Evolutionary conservation across 768 basidiomycete species (phyloP).

Genomic region (Trametes maxima): DNA sequence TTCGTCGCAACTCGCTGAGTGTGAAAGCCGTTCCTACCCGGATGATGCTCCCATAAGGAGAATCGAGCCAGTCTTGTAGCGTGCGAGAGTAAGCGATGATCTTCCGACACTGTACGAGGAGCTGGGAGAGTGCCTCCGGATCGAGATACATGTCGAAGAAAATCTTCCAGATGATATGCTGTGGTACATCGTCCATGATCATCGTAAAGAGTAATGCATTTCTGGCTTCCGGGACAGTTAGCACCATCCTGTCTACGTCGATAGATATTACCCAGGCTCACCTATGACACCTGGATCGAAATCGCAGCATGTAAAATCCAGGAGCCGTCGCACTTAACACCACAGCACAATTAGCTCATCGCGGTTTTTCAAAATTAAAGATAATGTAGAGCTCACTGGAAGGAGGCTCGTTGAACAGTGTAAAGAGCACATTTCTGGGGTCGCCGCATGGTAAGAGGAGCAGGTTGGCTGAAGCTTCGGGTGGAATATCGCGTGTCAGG

Average conservation of each 20-base stretch:
- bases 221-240: slow-evolving; percentile 19
- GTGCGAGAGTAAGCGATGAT: slow-evolving; percentile 3
- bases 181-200: slow-evolving; percentile 24
- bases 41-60: slow-evolving; percentile 5
- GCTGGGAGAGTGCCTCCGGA: background rate
- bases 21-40: slow-evolving; percentile 11
- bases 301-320: slow-evolving; percentile 27
- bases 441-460: slow-evolving; percentile 36
- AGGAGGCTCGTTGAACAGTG: slow-evolving; percentile 3
- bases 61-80: slow-evolving; percentile 13
- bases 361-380: background rate
- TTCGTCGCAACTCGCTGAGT: slow-evolving; percentile 11
- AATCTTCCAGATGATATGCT: slow-evolving; percentile 10
- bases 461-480: slow-evolving; percentile 47
- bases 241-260: background rate
- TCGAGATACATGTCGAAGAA: slow-evolving; percentile 22
- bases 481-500: slow-evolving; percentile 49
- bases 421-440: slow-evolving; percentile 21
- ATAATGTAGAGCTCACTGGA: slow-evolving; percentile 20
- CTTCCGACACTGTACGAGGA: slow-evolving; percentile 14
- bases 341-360: too few species aligned
- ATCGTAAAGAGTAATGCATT: slow-evolving; percentile 21
- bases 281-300: slow-evolving; percentile 22
- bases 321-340: background rate
- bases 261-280: background rate